Base-by-base conservation (phyloP, 1,284 basidiomycete species). In the Puccinia horiana region DNA sequence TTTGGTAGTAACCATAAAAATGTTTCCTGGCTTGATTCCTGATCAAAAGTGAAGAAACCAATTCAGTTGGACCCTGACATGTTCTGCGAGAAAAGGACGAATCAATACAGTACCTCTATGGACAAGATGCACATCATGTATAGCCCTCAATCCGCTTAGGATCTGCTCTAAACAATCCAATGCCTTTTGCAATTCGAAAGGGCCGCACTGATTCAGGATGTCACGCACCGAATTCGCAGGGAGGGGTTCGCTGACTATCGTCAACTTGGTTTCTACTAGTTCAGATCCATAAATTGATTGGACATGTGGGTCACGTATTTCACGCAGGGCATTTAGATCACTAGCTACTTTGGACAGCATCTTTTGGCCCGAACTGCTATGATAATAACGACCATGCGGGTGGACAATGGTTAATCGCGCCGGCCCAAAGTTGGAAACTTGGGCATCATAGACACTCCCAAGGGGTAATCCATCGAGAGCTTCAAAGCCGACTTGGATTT, bases 11-110 rank as follows among this genome's bases (percentile, higher is more conserved):
- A 26, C 35, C 20, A 78, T 49, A 56, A 80, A 70, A 72, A 80
- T 72, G 67, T 80, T 80, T 69, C 58, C 61, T 52, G 77, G 77
- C 44, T 80, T 80, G 47, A 80, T 69, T 40, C 11, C 77, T 80
- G 69, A 52, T 44, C 54, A 32, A 26, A 72, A 44, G 37, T 67
- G 72, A 29, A 40, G 8, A 72, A 35, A 58, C 9, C 6, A 75
- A 29, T 75, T 72, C 44, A 75, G 54, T 16, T 40, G 42, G 14
- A 52, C 20, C 61, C 35, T 18, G 29, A 18, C n/a, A 35, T 5
- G 35, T 26, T 49, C 52, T 6, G 20, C 32, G 8, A 49, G 9
- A 29, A 52, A 37, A 70, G n/a, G 23, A 40, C 12, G 35, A 79
- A 26, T 32, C 11, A 23, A 54, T 70, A 1, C 4, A 49, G 26